Evolutionary conservation across 1,139 yeast genomes (phyloP).

Genomic region (Pichia inconspicua): DNA sequence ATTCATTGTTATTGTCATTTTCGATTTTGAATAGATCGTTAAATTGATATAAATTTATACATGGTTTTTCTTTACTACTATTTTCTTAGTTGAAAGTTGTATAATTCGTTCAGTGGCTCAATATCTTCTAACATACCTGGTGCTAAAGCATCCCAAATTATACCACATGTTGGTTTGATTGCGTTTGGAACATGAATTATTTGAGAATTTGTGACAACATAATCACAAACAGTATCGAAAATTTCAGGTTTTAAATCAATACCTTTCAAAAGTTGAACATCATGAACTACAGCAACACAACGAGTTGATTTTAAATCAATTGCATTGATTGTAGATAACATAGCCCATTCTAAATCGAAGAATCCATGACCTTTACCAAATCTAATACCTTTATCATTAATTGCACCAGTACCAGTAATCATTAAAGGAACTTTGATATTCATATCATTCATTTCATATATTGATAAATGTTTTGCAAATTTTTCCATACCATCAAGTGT

Average conservation of each 20-base stretch:
- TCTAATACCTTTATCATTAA: slow-evolving; percentile 24
- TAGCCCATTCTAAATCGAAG: slow-evolving; percentile 27
- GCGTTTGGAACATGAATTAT: slow-evolving; percentile 14
- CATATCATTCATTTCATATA: slow-evolving; percentile 15
- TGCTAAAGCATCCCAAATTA: slow-evolving; percentile 23
- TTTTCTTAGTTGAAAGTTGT: neutral
- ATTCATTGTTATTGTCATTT: too few species aligned
- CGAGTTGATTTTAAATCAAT: slow-evolving; percentile 15
- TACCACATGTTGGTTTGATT: slow-evolving; percentile 24
- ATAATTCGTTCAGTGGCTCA: slow-evolving; percentile 23
- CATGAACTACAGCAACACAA: slow-evolving; percentile 26
- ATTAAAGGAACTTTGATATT: slow-evolving; percentile 16
- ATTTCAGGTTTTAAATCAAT: slow-evolving; percentile 23
- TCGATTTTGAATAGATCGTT: too few species aligned
- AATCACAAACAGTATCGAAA: slow-evolving; percentile 27
- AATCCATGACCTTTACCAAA: slow-evolving; percentile 28
- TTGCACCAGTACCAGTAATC: slow-evolving; percentile 28
- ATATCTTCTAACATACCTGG: slow-evolving; percentile 23
- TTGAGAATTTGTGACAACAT: slow-evolving; percentile 21
- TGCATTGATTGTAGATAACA: slow-evolving; percentile 22
- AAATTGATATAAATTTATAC: too few species aligned
- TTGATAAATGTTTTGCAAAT: slow-evolving; percentile 15
- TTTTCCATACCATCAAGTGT: slow-evolving; percentile 27
- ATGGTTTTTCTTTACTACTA: neutral
- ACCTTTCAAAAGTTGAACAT: slow-evolving; percentile 22